Conservation (phyloP, 2,329 filamentous ascomycete species). For the Colletotrichum liaoningense region DNA sequence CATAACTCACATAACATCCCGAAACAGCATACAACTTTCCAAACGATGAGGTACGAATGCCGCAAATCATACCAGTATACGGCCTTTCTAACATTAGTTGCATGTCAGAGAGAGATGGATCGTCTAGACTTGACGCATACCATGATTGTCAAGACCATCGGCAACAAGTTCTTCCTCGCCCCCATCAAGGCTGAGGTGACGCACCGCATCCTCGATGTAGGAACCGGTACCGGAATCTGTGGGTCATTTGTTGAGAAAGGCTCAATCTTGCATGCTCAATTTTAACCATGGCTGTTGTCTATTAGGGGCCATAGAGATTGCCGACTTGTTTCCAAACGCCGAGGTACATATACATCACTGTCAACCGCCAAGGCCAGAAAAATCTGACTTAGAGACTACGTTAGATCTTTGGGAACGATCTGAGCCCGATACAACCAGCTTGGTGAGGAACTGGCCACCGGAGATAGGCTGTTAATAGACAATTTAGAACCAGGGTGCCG, state of each 20-base stretch:
- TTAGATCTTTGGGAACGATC: slow-evolving; percentile 40
- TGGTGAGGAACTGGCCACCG: slow-evolving; percentile 10
- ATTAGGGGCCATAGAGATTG: slow-evolving; percentile 54
- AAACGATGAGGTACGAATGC: neutral
- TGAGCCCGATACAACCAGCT: slow-evolving; percentile 45
- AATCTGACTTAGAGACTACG: neutral
- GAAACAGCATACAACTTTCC: neutral
- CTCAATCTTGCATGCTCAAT: no score
- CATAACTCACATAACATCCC: neutral
- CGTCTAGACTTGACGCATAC: slow-evolving; percentile 53
- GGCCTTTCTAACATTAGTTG: no score
- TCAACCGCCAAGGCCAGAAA: neutral
- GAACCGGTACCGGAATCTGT: slow-evolving; percentile 40
- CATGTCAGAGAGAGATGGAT: slow-evolving; percentile 45
- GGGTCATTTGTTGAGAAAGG: neutral
- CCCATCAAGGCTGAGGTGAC: neutral
- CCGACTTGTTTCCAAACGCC: neutral
- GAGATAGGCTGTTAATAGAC: no score
- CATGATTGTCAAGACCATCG: slow-evolving; percentile 43
- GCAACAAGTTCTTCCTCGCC: slow-evolving; percentile 24
- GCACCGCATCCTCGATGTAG: slow-evolving; percentile 38
- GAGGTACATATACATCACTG: slow-evolving; percentile 24
- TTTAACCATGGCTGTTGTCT: no score
- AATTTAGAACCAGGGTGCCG: slow-evolving; percentile 37
- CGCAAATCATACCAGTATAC: neutral